Evolutionary conservation across 768 basidiomycete species (phyloP), one percentile per base, ranked within the genome.

Genomic region (Tricholomella constricta): DNA sequence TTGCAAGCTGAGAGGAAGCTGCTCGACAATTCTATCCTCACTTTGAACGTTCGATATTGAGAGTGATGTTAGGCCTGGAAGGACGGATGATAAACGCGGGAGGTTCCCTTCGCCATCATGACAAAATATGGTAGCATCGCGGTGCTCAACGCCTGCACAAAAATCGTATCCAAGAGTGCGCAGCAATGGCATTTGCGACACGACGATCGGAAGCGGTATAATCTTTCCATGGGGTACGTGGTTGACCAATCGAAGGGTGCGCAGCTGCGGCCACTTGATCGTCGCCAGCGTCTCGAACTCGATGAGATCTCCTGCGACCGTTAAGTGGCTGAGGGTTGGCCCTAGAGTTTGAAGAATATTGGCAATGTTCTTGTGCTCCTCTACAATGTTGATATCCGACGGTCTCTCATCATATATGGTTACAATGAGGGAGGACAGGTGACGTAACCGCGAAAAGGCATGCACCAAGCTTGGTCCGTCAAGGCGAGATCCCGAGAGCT

Each of bases 1-100:
- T 26, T 20, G 27, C 14, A 51, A 27, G 41, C 11, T 17, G 22
- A 11, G 27, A 20, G 49, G 41, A 23, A 51, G 49, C 29, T 51
- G 38, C 11, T 26, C 11, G 9, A 51, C 15, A 23, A 20, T 32
- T 20, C 34, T 22, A n/a, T 51, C 49, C 12, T 29, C 32, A 15
- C 38, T 19, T 35, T 51, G 49, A 10, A 43, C 6, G 19, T 51
- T 51, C 9, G 49, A 51, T 51, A 51, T 15, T 2, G 49, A 51
- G 19, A 51, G 49, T 6, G 38, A 43, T 5, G 5, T 5, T 4
- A 37, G 36, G 14, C 14, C 19, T n/a, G 36, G 36, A 19, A 37
- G 15, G 14, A 37, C n/a, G 19, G 36, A 37, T 15, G n/a, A 6
- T 37, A n/a, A 37, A 37, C 8, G 6, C 5, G 14, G 15, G 14